Conservation (phyloP, 257 asterid genomes). For the Petunia secreta region DNA sequence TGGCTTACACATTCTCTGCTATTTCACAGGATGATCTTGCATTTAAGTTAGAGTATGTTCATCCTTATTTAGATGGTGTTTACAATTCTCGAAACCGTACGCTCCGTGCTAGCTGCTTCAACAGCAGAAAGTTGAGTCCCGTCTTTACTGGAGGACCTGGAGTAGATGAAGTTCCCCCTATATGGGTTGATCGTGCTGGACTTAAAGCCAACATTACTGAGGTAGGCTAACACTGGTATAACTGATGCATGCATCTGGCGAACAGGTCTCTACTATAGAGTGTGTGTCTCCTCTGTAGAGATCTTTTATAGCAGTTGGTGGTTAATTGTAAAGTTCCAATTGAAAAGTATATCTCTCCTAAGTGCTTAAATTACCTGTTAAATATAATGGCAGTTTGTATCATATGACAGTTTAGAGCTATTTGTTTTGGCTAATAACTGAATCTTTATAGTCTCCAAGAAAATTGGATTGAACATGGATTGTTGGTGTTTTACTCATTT, state of each 20-base stretch:
- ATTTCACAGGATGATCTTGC: constrained; percentile 89
- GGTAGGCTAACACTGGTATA: constrained; percentile 42
- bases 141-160: constrained; percentile 99
- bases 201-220: constrained; percentile 88
- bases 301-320: not conserved
- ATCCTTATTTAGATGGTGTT: constrained; percentile 93
- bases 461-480: not conserved
- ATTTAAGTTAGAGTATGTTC: constrained; percentile 92
- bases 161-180: constrained; percentile 91
- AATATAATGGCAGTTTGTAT: not conserved
- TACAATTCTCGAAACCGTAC: constrained; percentile 88
- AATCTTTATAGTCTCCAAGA: not conserved
- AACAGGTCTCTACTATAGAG: not conserved
- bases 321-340: not conserved
- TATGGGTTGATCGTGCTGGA: constrained; percentile 98
- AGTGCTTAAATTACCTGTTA: not conserved
- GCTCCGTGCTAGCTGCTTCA: constrained; percentile 90
- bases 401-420: not conserved
- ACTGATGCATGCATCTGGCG: constrained; percentile 13
- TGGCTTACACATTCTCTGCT: not conserved
- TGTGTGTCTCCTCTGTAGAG: not conserved
- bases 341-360: not conserved
- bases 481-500: not conserved
- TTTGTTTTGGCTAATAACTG: constrained; percentile 8
- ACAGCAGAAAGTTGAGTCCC: constrained; percentile 93